Evolutionary conservation across 345 rosid genomes (phyloP).

Genomic region (Physaria fendleri): DNA sequence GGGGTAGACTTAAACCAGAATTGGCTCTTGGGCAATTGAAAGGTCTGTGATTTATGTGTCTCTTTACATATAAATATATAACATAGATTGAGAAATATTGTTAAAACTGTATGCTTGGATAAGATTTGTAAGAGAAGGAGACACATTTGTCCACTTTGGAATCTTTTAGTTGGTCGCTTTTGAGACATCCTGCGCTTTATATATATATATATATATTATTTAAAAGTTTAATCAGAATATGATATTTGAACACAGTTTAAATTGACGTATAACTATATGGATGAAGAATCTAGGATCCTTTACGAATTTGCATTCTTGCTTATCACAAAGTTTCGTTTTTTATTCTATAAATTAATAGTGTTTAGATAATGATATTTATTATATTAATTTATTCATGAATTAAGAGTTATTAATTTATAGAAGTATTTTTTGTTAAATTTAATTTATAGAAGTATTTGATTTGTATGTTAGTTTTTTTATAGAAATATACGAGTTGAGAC

Average conservation of each 20-base stretch:
- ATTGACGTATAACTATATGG: constrained; percentile 16
- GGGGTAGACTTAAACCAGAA: background rate
- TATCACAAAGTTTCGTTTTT: constrained; percentile 9
- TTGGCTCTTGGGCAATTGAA: constrained; percentile 25
- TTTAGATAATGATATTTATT: too few relatives aligned
- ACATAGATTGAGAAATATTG: background rate
- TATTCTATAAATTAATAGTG: background rate
- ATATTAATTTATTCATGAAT: too few relatives aligned
- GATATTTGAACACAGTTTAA: background rate
- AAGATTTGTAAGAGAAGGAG: constrained; percentile 24
- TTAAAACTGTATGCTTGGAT: constrained; percentile 19
- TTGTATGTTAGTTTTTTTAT: too few relatives aligned
- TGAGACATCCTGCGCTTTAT: constrained; percentile 1
- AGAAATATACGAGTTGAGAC: too few relatives aligned
- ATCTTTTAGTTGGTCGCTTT: constrained; percentile 19
- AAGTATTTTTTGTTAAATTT: too few relatives aligned
- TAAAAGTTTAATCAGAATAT: background rate
- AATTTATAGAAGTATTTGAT: too few relatives aligned
- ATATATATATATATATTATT: too few relatives aligned
- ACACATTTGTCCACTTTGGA: constrained; percentile 20
- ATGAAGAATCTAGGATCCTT: constrained; percentile 5
- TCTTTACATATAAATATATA: background rate
- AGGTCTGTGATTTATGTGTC: constrained; percentile 17
- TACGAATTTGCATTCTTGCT: constrained; percentile 11
- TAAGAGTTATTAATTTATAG: too few relatives aligned